These are phyloP conservation scores for Nakaseomyces kungkrabaensis DNA, from an alignment of 1,139 yeast species.

Conservation along the genomic window DNA sequence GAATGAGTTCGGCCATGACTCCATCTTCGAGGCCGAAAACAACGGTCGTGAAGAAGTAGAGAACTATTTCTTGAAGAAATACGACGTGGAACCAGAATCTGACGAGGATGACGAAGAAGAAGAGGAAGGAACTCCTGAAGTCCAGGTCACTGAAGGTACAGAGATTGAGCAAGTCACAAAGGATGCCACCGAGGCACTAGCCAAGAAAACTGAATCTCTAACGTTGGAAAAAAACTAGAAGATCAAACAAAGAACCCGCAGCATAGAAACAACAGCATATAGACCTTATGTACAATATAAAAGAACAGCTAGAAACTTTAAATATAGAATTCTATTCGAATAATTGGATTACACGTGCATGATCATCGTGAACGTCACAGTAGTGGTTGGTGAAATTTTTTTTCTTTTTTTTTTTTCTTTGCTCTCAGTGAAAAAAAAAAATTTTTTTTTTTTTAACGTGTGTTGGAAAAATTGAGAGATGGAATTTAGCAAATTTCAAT, in stretches of 20 bases:
- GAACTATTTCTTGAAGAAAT: slow-evolving; percentile 62
- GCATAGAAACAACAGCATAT: neutral
- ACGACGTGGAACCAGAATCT: slow-evolving; percentile 56
- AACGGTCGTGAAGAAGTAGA: slow-evolving; percentile 57
- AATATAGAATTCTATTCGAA: too few species aligned
- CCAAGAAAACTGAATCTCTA: slow-evolving; percentile 15
- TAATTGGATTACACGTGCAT: too few species aligned
- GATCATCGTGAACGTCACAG: too few species aligned
- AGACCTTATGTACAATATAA: neutral
- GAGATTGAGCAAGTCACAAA: slow-evolving; percentile 35
- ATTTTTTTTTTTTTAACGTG: slow-evolving; percentile 30
- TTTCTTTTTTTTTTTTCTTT: neutral
- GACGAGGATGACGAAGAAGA: slow-evolving; percentile 34
- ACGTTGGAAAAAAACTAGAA: neutral
- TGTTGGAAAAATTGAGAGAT: slow-evolving; percentile 29
- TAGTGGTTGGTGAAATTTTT: neutral
- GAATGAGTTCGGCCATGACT: slow-evolving; percentile 70
- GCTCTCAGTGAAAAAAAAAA: slow-evolving; percentile 23
- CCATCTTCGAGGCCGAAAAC: slow-evolving; percentile 81
- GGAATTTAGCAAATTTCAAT: neutral
- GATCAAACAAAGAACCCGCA: neutral
- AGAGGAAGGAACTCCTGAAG: slow-evolving; percentile 26
- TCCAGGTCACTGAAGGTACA: slow-evolving; percentile 31
- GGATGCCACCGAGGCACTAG: slow-evolving; percentile 30
- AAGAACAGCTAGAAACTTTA: too few species aligned